phyloP scores from a whole-genome alignment of 768 basidiomycete genomes.

The Termitomyces sp. region DNA sequence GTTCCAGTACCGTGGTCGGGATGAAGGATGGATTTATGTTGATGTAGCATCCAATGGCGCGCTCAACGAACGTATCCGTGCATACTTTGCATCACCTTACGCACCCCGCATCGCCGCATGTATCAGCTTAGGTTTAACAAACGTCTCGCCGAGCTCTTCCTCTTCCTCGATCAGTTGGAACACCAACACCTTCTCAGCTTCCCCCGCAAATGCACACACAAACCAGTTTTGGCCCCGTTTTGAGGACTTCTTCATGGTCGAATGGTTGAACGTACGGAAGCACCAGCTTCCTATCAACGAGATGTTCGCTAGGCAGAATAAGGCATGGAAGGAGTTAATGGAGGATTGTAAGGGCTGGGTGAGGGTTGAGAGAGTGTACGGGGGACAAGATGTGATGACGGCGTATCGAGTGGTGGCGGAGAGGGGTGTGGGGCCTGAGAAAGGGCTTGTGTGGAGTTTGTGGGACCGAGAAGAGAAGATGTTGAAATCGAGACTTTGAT shows the following conservation, averaged over 20 bases:
- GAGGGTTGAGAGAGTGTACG: constrained; percentile 41
- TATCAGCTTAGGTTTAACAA: constrained; percentile 53
- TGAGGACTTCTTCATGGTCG: constrained; percentile 64
- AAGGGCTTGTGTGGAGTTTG: constrained; percentile 60
- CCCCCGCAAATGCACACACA: not conserved
- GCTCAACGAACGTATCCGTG: constrained; percentile 40
- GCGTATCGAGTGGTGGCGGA: constrained; percentile 43
- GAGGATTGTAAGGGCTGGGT: constrained; percentile 52
- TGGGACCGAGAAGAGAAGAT: constrained; percentile 37
- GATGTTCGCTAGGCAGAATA: constrained; percentile 45
- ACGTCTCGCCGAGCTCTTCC: constrained; percentile 34
- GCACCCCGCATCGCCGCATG: constrained; percentile 31
- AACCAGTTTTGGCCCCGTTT: constrained; percentile 29
- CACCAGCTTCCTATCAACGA: constrained; percentile 39
- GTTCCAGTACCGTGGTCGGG: constrained; percentile 19
- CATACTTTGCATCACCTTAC: constrained; percentile 35
- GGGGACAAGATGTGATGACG: constrained; percentile 39
- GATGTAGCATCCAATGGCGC: constrained; percentile 57
- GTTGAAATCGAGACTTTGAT: constrained; percentile 12
- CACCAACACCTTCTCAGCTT: constrained; percentile 26
- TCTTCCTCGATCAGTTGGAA: constrained; percentile 31
- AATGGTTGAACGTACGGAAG: constrained; percentile 58
- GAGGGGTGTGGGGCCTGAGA: constrained; percentile 46
- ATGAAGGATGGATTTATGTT: constrained; percentile 48
- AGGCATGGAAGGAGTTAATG: constrained; percentile 61